Base-by-base conservation (phyloP, 1,284 basidiomycete genomes). In the Gomphus bonarii region DNA sequence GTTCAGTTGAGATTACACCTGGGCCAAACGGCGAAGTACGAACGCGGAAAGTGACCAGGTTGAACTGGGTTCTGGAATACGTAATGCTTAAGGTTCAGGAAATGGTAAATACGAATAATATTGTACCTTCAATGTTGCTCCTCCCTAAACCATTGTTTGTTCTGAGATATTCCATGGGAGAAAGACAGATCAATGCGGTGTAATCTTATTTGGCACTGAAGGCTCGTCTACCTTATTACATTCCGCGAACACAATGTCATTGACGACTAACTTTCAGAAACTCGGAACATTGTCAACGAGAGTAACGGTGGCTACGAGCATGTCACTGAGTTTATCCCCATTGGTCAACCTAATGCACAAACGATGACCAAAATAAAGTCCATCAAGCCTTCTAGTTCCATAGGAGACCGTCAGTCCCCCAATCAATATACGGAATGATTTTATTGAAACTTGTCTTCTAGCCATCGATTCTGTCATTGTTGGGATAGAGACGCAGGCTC, bases 111-210 rank as follows among this genome's bases (percentile, higher is more conserved):
- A 30, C 9, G 11, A 16, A 20, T 6, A 18, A 14, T 33, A 36
- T 12, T 16, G 16, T 28, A 12, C 25, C 25, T 25, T 25, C 25
- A 4, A 25, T 42, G 35, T 3, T 30, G 12, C 58, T 50, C 53
- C 60, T 35, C 54, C 16, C 31, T 44, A 50, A 33, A 18, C 46
- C 9, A 30, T 36, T 18, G 18, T 51, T 3, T 51, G 20, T 31
- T 38, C 22, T 42, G 36, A 94, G 92, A 91, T 97, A 60, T 91
- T 85, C 66, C 82, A 88, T 62, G 88, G 85, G 5, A 76, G 93
- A 46, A 97, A 97, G 73, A 95, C 94, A 10, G 93, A 95, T 65
- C 84, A 90, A 64, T 92, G 91, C 65, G 90, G 88, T 18, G 80
- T 97, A 35, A 79, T 95, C 49, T 72, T 86, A 3, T 94, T 91